Percentiles rank a stretch among this genome's conserved stretches.
These are phyloP conservation scores for Neurospora sp. DNA, from an alignment of 495 filamentous ascomycete species.

Conservation along the genomic window DNA sequence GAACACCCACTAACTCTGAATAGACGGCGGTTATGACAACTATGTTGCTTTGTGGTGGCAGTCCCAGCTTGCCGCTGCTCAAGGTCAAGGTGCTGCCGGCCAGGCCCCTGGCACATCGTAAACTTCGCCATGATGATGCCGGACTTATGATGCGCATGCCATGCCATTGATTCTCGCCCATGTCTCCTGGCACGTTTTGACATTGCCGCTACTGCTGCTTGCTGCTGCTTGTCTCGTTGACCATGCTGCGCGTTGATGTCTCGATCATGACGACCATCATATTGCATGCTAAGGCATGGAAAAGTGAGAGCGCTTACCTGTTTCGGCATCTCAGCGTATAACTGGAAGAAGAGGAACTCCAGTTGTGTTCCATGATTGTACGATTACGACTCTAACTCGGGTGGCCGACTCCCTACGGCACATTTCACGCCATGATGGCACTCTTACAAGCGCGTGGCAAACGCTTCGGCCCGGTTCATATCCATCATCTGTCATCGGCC, in stretches of 20 bases:
- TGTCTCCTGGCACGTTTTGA: conserved; percentile 17
- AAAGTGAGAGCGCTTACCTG: conserved; percentile 1
- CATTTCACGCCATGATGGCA: conserved; percentile 5
- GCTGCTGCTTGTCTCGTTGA: conserved; percentile 2
- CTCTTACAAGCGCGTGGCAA: background rate
- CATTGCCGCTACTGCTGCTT: conserved; percentile 9
- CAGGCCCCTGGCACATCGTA: conserved; percentile 22
- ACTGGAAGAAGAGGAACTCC: background rate
- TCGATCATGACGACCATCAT: conserved; percentile 2
- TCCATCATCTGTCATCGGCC: background rate
- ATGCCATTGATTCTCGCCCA: conserved; percentile 19
- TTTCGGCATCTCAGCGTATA: background rate
- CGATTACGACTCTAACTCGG: conserved; percentile 1
- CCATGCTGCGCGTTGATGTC: conserved; percentile 3
- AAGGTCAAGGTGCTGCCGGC: conserved; percentile 16
- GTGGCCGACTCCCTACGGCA: background rate
- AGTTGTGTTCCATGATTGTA: conserved; percentile 4
- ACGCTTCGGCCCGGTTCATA: background rate
- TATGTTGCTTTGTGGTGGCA: conserved; percentile 27
- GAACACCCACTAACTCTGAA: conserved; percentile 1
- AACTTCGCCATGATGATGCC: conserved; percentile 11
- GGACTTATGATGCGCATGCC: conserved; percentile 18
- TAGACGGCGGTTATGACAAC: conserved; percentile 26
- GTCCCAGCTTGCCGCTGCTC: conserved; percentile 17
- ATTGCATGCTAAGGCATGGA: background rate